phyloP scores from a whole-genome alignment of 176 grass and related monocot genomes.

The Triticum turgidum region DNA sequence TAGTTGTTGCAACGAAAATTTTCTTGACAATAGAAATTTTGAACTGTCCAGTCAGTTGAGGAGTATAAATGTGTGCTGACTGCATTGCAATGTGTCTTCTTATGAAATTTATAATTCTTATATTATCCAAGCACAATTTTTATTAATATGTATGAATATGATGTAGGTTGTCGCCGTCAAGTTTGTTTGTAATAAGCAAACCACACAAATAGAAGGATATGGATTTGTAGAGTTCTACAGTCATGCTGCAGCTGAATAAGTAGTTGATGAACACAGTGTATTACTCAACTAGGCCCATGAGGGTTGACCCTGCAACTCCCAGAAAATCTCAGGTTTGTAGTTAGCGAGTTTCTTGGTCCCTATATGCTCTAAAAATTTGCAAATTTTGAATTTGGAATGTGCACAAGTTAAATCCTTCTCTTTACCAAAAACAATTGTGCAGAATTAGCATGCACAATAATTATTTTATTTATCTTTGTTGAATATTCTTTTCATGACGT shows the following conservation, averaged over 20 bases:
- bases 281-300: conserved; percentile 89
- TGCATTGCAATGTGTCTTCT: no score
- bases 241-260: conserved; percentile 67
- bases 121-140: no score
- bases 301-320: conserved; percentile 84
- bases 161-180: conserved; percentile 41
- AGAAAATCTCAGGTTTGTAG: conserved; percentile 79
- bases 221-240: conserved; percentile 95
- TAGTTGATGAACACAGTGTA: conserved; percentile 92
- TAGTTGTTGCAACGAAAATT: no score
- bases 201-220: conserved; percentile 83
- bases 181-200: conserved; percentile 87
- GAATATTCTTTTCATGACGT: no score
- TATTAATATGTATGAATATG: no score
- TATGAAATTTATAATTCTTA: no score
- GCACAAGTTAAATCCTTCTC: no score
- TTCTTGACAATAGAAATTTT: not conserved
- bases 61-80: not conserved
- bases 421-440: no score
- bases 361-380: not conserved
- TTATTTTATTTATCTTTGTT: no score
- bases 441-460: no score
- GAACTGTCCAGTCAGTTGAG: not conserved
- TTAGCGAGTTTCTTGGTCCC: conserved; percentile 23
- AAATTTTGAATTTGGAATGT: no score